phyloP scores from a whole-genome alignment of 106 monocot genomes.

The Allium sativum region DNA sequence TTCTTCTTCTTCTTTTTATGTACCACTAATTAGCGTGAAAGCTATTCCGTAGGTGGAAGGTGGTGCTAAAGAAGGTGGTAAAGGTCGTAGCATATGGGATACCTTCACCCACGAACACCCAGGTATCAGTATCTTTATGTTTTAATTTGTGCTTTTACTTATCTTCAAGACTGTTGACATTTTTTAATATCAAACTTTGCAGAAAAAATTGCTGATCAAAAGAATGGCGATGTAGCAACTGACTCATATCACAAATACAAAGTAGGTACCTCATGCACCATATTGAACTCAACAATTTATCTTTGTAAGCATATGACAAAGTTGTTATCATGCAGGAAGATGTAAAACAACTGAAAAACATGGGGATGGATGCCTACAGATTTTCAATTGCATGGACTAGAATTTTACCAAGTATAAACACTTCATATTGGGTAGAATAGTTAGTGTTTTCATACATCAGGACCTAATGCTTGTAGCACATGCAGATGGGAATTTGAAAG shows the following conservation, averaged over 20 bases:
- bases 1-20: neutral
- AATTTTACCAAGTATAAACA: conserved; percentile 55
- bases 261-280: neutral
- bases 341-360: conserved; percentile 66
- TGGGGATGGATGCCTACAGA: conserved; percentile 92
- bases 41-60: neutral
- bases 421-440: neutral
- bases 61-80: conserved; percentile 1
- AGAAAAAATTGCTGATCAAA: neutral
- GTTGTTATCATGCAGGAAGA: conserved; percentile 46
- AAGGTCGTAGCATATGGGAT: conserved; percentile 6
- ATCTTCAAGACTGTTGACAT: too few relatives aligned
- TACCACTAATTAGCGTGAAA: neutral
- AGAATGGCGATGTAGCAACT: neutral
- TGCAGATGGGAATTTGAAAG: neutral
- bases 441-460: neutral
- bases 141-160: too few relatives aligned
- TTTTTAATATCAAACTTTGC: neutral
- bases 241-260: neutral
- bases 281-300: neutral
- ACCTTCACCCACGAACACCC: conserved; percentile 8
- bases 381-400: conserved; percentile 88
- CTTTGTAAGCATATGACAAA: neutral
- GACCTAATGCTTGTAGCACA: neutral
- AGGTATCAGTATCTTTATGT: neutral